Conservation (phyloP, 257 asterid genomes). For the Marsdenia floribunda region DNA sequence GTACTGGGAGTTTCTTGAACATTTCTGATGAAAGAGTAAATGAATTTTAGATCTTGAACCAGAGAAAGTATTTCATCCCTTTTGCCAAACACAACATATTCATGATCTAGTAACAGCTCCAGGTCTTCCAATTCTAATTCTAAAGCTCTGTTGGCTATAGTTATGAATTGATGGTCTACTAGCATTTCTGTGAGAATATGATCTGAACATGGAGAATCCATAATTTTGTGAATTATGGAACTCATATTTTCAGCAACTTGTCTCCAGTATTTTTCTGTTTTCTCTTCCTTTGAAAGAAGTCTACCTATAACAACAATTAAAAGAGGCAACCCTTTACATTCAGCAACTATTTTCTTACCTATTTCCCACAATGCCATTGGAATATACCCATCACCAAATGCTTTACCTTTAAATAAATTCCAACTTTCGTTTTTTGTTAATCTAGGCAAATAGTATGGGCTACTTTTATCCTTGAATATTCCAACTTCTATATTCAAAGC, state of each 20-base stretch:
- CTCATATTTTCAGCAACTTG: background rate
- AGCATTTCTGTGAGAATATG: background rate
- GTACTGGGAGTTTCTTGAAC: background rate
- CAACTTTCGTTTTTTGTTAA: slow-evolving; percentile 3
- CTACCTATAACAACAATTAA: slow-evolving; percentile 3
- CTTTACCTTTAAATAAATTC: background rate
- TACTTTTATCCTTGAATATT: too few relatives aligned
- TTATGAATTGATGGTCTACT: background rate
- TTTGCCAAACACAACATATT: background rate
- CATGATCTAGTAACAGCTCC: background rate
- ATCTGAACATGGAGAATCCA: too few relatives aligned
- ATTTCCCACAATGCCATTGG: background rate
- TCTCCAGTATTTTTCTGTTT: background rate
- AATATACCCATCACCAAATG: background rate
- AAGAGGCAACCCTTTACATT: background rate
- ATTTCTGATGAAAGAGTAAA: background rate
- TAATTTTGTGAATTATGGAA: too few relatives aligned
- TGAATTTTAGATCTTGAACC: background rate
- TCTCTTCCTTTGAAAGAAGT: background rate
- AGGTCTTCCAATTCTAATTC: background rate
- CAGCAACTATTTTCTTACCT: background rate
- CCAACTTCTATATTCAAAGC: background rate
- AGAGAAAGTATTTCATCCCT: background rate
- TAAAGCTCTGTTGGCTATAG: background rate
- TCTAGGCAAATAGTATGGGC: background rate